A percentile compares a stretch with the other conserved stretches of the same genome.
These are phyloP conservation scores for Tetratostichococcus sp. DNA, from an alignment of 139 green algal species.

Conservation along the genomic window DNA sequence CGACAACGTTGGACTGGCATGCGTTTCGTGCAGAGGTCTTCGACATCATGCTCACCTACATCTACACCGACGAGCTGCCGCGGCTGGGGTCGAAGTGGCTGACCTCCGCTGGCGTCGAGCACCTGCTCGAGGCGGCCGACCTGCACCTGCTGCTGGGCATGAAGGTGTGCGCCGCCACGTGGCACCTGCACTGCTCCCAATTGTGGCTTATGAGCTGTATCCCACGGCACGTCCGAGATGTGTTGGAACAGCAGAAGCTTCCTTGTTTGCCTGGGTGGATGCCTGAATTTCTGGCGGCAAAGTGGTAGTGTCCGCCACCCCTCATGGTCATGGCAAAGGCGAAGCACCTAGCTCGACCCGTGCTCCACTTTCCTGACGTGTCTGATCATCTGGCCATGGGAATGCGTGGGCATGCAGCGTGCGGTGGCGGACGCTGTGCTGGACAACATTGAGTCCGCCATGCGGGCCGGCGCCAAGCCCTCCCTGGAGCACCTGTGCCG, in stretches of 20 bases:
- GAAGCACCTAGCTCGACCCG: too few relatives aligned
- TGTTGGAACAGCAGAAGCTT: too few relatives aligned
- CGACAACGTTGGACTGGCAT: neutral
- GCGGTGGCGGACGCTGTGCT: slow-evolving; percentile 18
- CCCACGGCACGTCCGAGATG: too few relatives aligned
- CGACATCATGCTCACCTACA: slow-evolving; percentile 11
- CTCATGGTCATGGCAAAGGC: too few relatives aligned
- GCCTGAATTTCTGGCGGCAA: too few relatives aligned
- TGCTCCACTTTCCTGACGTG: too few relatives aligned
- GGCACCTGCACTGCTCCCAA: too few relatives aligned
- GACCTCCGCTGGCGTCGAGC: neutral
- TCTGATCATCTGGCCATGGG: too few relatives aligned
- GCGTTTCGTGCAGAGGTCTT: slow-evolving; percentile 1
- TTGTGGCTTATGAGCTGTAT: too few relatives aligned
- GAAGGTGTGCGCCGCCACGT: slow-evolving; percentile 9
- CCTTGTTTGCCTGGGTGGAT: too few relatives aligned
- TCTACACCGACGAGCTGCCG: slow-evolving; percentile 16
- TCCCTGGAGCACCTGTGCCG: slow-evolving; percentile 21
- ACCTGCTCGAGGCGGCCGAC: slow-evolving; percentile 25
- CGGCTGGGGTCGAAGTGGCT: neutral
- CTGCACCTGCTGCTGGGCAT: slow-evolving; percentile 17
- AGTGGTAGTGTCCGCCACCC: too few relatives aligned
- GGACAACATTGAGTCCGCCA: neutral
- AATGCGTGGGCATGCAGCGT: slow-evolving; percentile 6
- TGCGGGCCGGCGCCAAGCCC: neutral